phyloP scores from a whole-genome alignment of 208 protist genomes.

The Leishmania mexicana region DNA sequence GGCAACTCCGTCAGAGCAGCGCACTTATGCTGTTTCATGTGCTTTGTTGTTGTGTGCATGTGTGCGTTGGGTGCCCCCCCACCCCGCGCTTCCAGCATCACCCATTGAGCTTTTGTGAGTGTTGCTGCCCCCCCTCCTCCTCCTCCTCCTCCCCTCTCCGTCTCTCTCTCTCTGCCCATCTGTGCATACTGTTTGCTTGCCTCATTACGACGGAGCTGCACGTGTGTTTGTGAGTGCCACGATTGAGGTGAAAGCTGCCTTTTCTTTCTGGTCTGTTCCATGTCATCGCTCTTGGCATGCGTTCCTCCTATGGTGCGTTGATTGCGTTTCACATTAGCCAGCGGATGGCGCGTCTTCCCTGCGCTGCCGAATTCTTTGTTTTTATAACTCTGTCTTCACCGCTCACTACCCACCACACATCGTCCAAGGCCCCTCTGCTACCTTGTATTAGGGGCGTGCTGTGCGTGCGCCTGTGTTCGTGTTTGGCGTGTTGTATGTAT shows the following conservation, averaged over 20 bases:
- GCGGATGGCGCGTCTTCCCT: background rate
- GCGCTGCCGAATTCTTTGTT: background rate
- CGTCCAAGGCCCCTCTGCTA: background rate
- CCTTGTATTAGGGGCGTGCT: background rate
- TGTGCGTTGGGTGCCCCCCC: background rate
- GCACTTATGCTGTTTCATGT: background rate
- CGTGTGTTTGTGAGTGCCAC: background rate
- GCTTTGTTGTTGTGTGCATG: background rate
- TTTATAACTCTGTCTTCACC: background rate
- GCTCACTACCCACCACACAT: background rate
- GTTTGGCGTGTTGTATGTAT: background rate
- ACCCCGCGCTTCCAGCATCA: background rate
- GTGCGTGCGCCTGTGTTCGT: background rate
- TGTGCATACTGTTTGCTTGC: background rate
- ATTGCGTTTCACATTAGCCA: background rate
- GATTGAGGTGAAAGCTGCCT: background rate
- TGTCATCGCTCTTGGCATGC: constrained; percentile 5
- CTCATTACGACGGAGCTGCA: background rate
- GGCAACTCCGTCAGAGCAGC: background rate
- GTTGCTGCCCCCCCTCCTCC: background rate
- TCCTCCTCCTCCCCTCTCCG: background rate
- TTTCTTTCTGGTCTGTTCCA: constrained; percentile 3
- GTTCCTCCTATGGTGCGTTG: background rate
- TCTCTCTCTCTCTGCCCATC: background rate
- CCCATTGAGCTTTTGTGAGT: background rate